These are phyloP conservation scores for Coelastrella sp. DNA, from an alignment of 139 green algal genomes.

Conservation along the genomic window DNA sequence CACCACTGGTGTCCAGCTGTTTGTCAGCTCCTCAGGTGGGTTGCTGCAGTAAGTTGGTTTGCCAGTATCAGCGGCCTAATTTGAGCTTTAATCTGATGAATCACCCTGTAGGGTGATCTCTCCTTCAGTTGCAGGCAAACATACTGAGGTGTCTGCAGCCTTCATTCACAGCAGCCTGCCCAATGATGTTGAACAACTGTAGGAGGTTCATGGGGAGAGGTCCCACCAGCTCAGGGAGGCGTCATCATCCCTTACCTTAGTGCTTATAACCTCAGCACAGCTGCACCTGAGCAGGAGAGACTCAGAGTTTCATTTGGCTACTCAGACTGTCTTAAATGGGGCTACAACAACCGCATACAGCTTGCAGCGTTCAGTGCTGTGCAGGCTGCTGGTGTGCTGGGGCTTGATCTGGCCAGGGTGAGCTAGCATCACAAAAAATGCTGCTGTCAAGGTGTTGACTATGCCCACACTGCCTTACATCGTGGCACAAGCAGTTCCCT, in stretches of 20 bases:
- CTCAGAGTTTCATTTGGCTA: slow-evolving; percentile 34
- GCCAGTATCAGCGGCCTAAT: too few relatives aligned
- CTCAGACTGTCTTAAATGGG: slow-evolving; percentile 48
- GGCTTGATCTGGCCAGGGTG: slow-evolving; percentile 39
- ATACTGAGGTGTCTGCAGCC: too few relatives aligned
- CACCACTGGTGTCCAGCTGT: slow-evolving; percentile 50
- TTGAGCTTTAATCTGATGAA: too few relatives aligned
- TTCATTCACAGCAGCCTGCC: neutral
- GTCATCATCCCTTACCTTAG: slow-evolving; percentile 56
- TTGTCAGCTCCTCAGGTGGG: slow-evolving; percentile 46
- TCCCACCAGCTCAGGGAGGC: slow-evolving; percentile 50
- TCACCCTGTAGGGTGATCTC: too few relatives aligned
- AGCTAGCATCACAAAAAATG: neutral
- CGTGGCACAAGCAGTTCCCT: too few relatives aligned
- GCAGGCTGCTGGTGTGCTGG: slow-evolving; percentile 40
- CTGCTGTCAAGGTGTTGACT: neutral
- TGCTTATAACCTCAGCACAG: slow-evolving; percentile 14
- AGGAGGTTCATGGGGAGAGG: slow-evolving; percentile 51
- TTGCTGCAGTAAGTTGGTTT: neutral
- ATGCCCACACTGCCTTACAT: neutral
- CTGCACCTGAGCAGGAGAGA: neutral
- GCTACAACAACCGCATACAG: slow-evolving; percentile 47
- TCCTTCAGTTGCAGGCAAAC: too few relatives aligned
- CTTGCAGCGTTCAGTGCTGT: slow-evolving; percentile 32
- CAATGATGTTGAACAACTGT: neutral